Conservation (phyloP, 345 rosid species). For the Cardiospermum halicacabum region DNA sequence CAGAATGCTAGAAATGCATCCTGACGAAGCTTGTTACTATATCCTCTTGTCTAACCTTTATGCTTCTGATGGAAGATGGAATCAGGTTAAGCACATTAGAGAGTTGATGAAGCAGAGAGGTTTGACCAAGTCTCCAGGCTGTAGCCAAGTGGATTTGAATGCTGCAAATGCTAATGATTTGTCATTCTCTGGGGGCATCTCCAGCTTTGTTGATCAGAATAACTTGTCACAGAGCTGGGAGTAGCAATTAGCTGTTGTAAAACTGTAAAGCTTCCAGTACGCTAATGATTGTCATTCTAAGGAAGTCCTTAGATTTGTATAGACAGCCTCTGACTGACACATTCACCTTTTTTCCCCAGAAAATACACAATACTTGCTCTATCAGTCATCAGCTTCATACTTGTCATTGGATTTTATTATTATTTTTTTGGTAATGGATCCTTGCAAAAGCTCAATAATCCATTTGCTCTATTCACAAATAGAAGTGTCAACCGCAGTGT, state of each 20-base stretch:
- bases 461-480: slow-evolving; percentile 7
- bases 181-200: slow-evolving; percentile 21
- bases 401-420: too few relatives aligned
- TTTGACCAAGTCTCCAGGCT: slow-evolving; percentile 52
- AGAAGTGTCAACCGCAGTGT: slow-evolving; percentile 22
- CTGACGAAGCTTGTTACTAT: slow-evolving; percentile 71
- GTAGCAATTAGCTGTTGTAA: not conserved
- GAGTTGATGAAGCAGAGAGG: slow-evolving; percentile 68
- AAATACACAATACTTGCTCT: not conserved
- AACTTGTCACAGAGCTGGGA: not conserved
- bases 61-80: slow-evolving; percentile 88
- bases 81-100: slow-evolving; percentile 53
- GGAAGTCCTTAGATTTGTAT: not conserved
- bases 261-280: not conserved
- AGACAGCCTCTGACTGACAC: not conserved
- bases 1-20: slow-evolving; percentile 60
- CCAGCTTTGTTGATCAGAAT: slow-evolving; percentile 12
- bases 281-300: not conserved
- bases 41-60: slow-evolving; percentile 70
- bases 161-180: slow-evolving; percentile 7
- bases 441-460: slow-evolving; percentile 5
- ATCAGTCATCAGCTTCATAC: not conserved
- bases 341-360: not conserved
- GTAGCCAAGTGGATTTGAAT: slow-evolving; percentile 51
- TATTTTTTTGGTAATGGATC: slow-evolving; percentile 7